Evolutionary conservation across 1,284 basidiomycete species (phyloP).

Genomic region (Jaminaea rosea): DNA sequence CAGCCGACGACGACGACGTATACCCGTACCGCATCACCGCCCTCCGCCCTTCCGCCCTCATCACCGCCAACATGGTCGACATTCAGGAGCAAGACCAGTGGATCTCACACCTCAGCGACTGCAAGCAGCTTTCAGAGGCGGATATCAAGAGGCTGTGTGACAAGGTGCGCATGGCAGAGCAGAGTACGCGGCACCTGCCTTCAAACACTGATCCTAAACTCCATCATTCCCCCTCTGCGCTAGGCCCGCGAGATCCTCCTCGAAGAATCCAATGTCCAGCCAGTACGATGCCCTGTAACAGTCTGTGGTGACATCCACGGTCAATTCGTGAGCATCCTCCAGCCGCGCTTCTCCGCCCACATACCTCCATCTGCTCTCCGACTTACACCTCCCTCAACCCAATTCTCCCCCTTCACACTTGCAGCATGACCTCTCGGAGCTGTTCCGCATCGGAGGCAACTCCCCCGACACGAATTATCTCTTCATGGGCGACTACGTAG

Average conservation of each 20-base stretch:
- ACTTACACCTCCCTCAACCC: background rate
- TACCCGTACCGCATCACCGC: no score
- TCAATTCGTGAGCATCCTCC: conserved; percentile 75
- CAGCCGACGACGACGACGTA: no score
- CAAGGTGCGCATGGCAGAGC: conserved; percentile 67
- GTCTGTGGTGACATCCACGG: conserved; percentile 76
- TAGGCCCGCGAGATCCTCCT: conserved; percentile 96
- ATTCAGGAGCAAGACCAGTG: conserved; percentile 53
- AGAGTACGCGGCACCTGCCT: no score
- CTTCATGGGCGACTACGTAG: conserved; percentile 99
- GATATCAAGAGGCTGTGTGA: conserved; percentile 98
- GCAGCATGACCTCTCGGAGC: conserved; percentile 95
- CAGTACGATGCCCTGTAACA: conserved; percentile 70
- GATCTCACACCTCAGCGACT: conserved; percentile 94
- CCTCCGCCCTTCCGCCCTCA: background rate
- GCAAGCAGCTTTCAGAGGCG: conserved; percentile 90
- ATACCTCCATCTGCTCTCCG: background rate
- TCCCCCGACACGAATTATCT: conserved; percentile 99
- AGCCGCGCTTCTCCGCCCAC: no score
- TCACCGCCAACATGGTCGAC: conserved; percentile 47
- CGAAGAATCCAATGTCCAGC: conserved; percentile 60
- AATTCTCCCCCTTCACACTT: conserved; percentile 4
- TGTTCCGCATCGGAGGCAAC: conserved; percentile 98
- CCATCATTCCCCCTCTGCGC: conserved; percentile 11
- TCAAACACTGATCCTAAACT: background rate